Evolutionary conservation across 805 yeast species (phyloP).

Genomic region (Nakazawaea peltata): DNA sequence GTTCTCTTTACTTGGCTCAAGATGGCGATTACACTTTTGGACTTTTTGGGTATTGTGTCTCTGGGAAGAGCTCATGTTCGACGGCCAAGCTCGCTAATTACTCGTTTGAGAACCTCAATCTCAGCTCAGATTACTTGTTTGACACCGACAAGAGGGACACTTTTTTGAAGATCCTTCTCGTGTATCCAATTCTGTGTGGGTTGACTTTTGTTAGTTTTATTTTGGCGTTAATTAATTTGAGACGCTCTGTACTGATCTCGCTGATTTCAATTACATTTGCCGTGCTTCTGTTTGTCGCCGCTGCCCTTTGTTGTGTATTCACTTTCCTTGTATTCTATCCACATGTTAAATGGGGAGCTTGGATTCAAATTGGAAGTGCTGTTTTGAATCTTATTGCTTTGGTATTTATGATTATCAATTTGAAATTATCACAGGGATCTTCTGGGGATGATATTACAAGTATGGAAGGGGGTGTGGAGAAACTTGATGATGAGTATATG

Average conservation of each 20-base stretch:
- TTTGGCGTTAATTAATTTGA: conserved; percentile 16
- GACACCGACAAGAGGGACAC: conserved; percentile 35
- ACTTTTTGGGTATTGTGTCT: conserved; percentile 55
- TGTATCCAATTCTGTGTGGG: conserved; percentile 63
- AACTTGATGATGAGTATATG: not conserved
- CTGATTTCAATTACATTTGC: conserved; percentile 36
- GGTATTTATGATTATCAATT: conserved; percentile 38
- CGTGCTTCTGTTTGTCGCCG: conserved; percentile 41
- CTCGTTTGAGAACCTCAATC: conserved; percentile 22
- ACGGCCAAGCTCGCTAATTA: conserved; percentile 36
- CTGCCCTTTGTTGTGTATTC: conserved; percentile 49
- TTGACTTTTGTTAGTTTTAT: conserved; percentile 38
- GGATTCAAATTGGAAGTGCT: conserved; percentile 65
- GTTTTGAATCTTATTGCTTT: conserved; percentile 44
- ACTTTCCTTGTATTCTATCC: conserved; percentile 56
- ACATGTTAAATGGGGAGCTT: conserved; percentile 59
- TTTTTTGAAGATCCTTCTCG: conserved; percentile 46
- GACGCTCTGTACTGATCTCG: conserved; percentile 18
- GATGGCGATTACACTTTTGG: conserved; percentile 46
- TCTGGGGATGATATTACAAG: conserved; percentile 11
- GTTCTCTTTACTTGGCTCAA: conserved; percentile 39
- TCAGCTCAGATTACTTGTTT: conserved; percentile 41
- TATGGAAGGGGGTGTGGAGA: conserved; percentile 10
- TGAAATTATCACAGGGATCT: conserved; percentile 11
- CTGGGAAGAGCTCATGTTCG: conserved; percentile 27